Evolutionary conservation across 768 basidiomycete genomes (phyloP), one percentile per base, ranked within the genome.

Genomic region (Suillus alpinus): DNA sequence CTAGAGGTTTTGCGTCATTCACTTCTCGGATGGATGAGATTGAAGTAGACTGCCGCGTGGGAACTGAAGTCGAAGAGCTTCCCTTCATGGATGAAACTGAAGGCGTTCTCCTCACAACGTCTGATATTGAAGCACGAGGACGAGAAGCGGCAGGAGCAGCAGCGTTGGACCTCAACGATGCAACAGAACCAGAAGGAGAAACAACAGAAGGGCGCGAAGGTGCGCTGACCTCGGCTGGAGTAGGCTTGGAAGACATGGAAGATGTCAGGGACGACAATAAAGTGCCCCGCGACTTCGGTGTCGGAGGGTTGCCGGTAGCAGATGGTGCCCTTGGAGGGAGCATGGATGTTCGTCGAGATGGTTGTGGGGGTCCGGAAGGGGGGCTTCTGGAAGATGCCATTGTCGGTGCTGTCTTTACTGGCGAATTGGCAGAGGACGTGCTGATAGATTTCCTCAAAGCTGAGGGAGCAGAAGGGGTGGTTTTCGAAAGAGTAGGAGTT

Each of bases 11-110:
- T n/a, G 73, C 76, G 64, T 86, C 86, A 63, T 86, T 84, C 18
- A 87, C 77, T 66, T 91, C 91, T 61, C 80, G 82, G 61, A 92
- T 86, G 9, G 91, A 91, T n/a, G 88, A 81, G 52, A 92, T 85
- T 14, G 91, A 92, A 29, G 79, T 76, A 41, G 83, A 67, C 32
- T 82, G 72, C 18, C 83, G 79, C 58, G 81, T 71, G 44, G 83
- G 68, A 20, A 62, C 50, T 23, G 58, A 53, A 18, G 64, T 67
- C 13, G 76, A 66, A 40, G 82, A 61, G 66, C 75, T 84, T 59
- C 77, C 75, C 37, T 80, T 77, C 53, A 26, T 39, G 10, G 53
- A 55, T 26, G 82, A 75, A 29, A 75, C 72, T 29, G 76, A 65
- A 39, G 75, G 73, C 7, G 83, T 71, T 66, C 83, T 83, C 74